Conservation (phyloP, 768 basidiomycete species). For the Amanita phalloides region DNA sequence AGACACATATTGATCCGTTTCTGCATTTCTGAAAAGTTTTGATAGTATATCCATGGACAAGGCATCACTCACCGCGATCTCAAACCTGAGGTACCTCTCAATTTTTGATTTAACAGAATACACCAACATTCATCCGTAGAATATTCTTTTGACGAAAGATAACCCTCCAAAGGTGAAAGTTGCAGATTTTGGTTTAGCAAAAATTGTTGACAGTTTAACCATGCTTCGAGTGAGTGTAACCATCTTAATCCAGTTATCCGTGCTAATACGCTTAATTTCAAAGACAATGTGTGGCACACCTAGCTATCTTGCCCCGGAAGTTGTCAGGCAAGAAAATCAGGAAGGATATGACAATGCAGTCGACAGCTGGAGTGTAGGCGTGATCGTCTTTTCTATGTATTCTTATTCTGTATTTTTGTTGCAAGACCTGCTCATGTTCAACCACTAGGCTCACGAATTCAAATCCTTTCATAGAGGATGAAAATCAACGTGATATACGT, state of each 20-base stretch:
- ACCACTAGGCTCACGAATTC: conserved; percentile 57
- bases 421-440: conserved; percentile 6
- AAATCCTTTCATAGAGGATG: conserved; percentile 75
- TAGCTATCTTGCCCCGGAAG: conserved; percentile 87
- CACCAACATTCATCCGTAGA: conserved; percentile 28
- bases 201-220: conserved; percentile 72
- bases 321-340: conserved; percentile 54
- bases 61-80: conserved; percentile 90
- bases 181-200: conserved; percentile 94
- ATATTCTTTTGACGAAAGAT: conserved; percentile 71
- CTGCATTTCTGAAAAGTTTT: not conserved
- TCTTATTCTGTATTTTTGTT: not conserved
- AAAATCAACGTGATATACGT: conserved; percentile 46
- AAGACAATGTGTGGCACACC: conserved; percentile 97
- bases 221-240: conserved; percentile 51
- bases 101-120: not conserved
- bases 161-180: conserved; percentile 72
- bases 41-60: conserved; percentile 55
- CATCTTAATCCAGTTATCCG: not conserved
- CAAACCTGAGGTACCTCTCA: conserved; percentile 61
- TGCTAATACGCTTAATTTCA: not conserved
- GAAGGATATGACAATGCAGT: conserved; percentile 82
- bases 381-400: conserved; percentile 88
- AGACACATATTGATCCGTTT: conserved; percentile 11
- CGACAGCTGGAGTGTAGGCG: conserved; percentile 95